Conservation (phyloP, 2,329 filamentous ascomycete genomes). For the Aspergillus felis region DNA sequence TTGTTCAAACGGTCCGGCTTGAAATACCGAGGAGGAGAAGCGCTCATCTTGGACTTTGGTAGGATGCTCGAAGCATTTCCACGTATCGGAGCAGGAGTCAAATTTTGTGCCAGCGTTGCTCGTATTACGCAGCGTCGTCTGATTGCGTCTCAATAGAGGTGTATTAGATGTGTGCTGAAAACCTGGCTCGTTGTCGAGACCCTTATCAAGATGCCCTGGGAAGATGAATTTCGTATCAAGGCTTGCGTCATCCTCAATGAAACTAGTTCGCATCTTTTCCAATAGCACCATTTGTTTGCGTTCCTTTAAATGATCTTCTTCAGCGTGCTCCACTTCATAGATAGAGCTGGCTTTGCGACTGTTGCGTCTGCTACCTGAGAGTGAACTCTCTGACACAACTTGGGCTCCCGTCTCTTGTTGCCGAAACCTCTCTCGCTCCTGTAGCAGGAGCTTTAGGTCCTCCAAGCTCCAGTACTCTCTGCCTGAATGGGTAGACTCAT, state of each 20-base stretch:
- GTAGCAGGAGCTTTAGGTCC: conserved; percentile 19
- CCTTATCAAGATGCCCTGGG: not conserved
- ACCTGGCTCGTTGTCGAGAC: not conserved
- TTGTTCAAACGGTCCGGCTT: not conserved
- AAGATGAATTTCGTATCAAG: not conserved
- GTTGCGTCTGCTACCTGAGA: not conserved
- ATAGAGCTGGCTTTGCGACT: conserved; percentile 1
- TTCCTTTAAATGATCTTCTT: not conserved
- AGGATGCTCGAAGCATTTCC: not conserved
- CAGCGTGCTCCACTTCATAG: not conserved
- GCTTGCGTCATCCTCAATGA: not conserved
- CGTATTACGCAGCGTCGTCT: not conserved
- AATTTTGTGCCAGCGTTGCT: not conserved
- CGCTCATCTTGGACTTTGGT: not conserved
- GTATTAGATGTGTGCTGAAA: not conserved
- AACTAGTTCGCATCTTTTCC: not conserved
- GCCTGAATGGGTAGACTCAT: not conserved
- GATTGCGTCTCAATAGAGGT: not conserved
- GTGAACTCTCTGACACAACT: not conserved
- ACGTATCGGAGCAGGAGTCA: not conserved
- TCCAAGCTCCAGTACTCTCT: conserved; percentile 20
- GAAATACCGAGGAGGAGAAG: not conserved
- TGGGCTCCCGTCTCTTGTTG: not conserved
- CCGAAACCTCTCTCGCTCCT: conserved; percentile 15
- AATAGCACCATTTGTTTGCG: not conserved